A percentile compares a stretch with the other conserved stretches of the same genome.
These are phyloP conservation scores for Penicillium sp. DNA, from an alignment of 2,329 filamentous ascomycete species.

Conservation along the genomic window DNA sequence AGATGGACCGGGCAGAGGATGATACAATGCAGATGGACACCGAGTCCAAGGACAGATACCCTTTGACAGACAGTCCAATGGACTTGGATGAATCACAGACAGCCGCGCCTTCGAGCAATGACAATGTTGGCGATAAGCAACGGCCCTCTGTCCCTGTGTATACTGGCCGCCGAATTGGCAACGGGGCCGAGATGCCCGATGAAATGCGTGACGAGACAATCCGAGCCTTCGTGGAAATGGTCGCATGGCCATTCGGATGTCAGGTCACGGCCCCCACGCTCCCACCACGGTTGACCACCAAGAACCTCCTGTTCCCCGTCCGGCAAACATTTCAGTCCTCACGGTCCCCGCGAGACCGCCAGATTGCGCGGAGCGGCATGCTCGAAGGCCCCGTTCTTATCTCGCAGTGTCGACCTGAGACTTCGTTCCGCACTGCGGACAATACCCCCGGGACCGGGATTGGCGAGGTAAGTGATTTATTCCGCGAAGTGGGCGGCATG, in stretches of 20 bases:
- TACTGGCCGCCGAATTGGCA: constrained; percentile 57
- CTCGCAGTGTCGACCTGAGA: constrained; percentile 56
- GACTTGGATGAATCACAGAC: constrained; percentile 22
- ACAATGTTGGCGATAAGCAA: background rate
- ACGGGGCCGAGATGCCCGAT: constrained; percentile 59
- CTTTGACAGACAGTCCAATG: constrained; percentile 23
- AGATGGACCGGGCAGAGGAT: constrained; percentile 18
- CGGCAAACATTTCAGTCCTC: constrained; percentile 56
- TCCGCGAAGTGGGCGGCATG: constrained; percentile 58
- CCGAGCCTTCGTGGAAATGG: constrained; percentile 56
- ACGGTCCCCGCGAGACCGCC: constrained; percentile 52
- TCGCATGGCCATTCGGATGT: constrained; percentile 58
- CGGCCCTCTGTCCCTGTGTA: constrained; percentile 41
- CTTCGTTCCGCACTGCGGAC: constrained; percentile 47
- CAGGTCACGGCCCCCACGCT: constrained; percentile 49
- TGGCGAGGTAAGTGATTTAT: constrained; percentile 51
- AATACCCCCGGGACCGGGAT: constrained; percentile 32
- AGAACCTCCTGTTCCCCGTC: constrained; percentile 55
- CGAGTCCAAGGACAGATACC: constrained; percentile 13
- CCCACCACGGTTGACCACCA: constrained; percentile 49
- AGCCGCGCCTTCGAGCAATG: background rate
- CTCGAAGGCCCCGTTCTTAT: constrained; percentile 59
- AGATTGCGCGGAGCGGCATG: constrained; percentile 52
- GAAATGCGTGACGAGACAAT: constrained; percentile 56
- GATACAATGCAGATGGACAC: constrained; percentile 22